These are phyloP conservation scores for Aspergillus viridinutans DNA, from an alignment of 2,329 filamentous ascomycete genomes.

Conservation along the genomic window DNA sequence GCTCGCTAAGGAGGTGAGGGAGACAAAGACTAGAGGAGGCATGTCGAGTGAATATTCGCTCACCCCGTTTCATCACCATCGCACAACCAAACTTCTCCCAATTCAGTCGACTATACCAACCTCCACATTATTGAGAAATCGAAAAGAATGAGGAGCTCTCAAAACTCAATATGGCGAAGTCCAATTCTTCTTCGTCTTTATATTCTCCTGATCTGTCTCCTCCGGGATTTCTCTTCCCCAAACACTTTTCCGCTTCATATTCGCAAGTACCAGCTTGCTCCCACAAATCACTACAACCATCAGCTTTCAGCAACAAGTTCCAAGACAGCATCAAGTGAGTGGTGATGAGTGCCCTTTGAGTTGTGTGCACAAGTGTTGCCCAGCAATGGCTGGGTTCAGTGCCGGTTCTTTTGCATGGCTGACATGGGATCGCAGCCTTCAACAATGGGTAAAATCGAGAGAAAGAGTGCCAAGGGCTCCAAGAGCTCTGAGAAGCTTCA, in stretches of 20 bases:
- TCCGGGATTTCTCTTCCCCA: background rate
- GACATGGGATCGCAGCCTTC: background rate
- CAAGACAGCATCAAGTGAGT: background rate
- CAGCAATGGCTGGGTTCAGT: background rate
- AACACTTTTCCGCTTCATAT: background rate
- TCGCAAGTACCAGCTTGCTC: background rate
- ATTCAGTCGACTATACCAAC: conserved; percentile 12
- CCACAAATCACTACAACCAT: background rate
- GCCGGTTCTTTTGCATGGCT: background rate
- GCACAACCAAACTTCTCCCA: background rate
- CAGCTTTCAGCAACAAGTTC: background rate
- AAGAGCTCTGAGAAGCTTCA: background rate
- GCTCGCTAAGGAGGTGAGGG: background rate
- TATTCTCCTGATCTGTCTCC: background rate
- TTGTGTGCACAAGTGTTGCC: background rate
- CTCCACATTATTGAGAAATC: conserved; percentile 8
- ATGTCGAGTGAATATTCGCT: background rate
- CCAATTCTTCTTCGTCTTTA: background rate
- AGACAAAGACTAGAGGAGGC: background rate
- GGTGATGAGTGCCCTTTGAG: background rate
- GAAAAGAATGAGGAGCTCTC: conserved; percentile 4
- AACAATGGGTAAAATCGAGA: background rate
- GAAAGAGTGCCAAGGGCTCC: background rate
- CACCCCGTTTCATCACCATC: background rate
- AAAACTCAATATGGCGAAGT: background rate